Evolutionary conservation across 495 filamentous ascomycete species (phyloP).

Genomic region (Immersiella caudata): DNA sequence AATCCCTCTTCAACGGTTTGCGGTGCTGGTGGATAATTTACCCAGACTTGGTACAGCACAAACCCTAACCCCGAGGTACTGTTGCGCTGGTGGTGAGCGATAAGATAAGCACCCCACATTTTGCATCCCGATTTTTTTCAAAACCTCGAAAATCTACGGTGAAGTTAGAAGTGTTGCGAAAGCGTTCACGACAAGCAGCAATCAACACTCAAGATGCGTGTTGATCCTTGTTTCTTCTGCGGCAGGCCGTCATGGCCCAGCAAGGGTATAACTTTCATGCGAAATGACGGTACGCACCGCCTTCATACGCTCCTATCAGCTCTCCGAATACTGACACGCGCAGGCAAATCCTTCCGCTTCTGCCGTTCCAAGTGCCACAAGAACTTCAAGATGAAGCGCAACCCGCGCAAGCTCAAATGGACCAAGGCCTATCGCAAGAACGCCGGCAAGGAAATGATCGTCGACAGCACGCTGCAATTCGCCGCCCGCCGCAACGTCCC

Average conservation of each 20-base stretch:
- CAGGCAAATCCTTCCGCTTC: constrained; percentile 68
- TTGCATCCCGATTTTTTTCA: constrained; percentile 25
- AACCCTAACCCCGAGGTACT: constrained; percentile 23
- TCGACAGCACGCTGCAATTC: constrained; percentile 92
- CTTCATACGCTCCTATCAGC: not conserved
- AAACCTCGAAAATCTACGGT: constrained; percentile 3
- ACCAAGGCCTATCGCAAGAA: constrained; percentile 81
- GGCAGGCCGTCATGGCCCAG: constrained; percentile 79
- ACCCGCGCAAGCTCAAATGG: constrained; percentile 79
- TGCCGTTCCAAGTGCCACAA: constrained; percentile 93
- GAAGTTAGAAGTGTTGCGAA: not conserved
- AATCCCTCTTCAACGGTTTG: not conserved
- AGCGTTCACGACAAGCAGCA: constrained; percentile 17
- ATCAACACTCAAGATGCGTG: constrained; percentile 41
- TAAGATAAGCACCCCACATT: constrained; percentile 28
- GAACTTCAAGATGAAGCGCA: constrained; percentile 99
- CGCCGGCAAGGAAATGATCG: constrained; percentile 86
- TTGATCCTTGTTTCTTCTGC: constrained; percentile 94
- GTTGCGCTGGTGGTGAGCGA: constrained; percentile 1
- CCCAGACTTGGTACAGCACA: not conserved
- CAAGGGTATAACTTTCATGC: constrained; percentile 76
- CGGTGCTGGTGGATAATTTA: not conserved
- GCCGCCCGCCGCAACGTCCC: constrained; percentile 90
- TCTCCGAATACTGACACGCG: not conserved
- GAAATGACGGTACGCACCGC: constrained; percentile 66